phyloP scores from a whole-genome alignment of 2,329 filamentous ascomycete genomes.

The Incumbomyces delicatus region DNA sequence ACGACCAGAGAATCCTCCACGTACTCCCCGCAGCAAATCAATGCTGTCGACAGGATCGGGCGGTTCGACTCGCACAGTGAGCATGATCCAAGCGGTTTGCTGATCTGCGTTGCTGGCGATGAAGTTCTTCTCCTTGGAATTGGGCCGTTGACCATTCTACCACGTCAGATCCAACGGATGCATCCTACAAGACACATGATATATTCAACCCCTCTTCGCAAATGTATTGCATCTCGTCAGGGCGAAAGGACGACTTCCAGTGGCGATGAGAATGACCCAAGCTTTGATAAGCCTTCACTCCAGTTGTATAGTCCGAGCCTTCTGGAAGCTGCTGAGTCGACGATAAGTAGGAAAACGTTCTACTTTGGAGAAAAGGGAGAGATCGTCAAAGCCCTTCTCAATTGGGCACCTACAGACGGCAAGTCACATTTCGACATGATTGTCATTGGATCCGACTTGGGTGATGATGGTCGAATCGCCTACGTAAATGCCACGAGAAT shows the following conservation, averaged over 20 bases:
- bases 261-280: neutral
- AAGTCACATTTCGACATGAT: slow-evolving; percentile 17
- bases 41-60: slow-evolving; percentile 28
- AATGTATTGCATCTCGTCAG: slow-evolving; percentile 41
- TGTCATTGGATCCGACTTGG: slow-evolving; percentile 14
- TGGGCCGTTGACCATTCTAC: slow-evolving; percentile 2
- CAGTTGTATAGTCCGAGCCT: neutral
- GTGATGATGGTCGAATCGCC: neutral
- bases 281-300: neutral
- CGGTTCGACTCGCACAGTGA: slow-evolving; percentile 17
- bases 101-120: slow-evolving; percentile 40
- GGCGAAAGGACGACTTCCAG: neutral
- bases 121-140: slow-evolving; percentile 36
- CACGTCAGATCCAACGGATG: neutral
- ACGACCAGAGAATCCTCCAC: slow-evolving; percentile 12
- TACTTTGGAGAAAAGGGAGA: slow-evolving; percentile 13
- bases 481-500: slow-evolving; percentile 1
- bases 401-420: slow-evolving; percentile 16
- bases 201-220: slow-evolving; percentile 37
- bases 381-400: slow-evolving; percentile 14
- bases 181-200: slow-evolving; percentile 28
- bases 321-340: neutral
- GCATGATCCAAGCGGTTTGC: slow-evolving; percentile 29
- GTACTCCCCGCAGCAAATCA: slow-evolving; percentile 30
- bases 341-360: neutral